Conservation (phyloP, 2,329 filamentous ascomycete species). For the Cyclaneusma minus region DNA sequence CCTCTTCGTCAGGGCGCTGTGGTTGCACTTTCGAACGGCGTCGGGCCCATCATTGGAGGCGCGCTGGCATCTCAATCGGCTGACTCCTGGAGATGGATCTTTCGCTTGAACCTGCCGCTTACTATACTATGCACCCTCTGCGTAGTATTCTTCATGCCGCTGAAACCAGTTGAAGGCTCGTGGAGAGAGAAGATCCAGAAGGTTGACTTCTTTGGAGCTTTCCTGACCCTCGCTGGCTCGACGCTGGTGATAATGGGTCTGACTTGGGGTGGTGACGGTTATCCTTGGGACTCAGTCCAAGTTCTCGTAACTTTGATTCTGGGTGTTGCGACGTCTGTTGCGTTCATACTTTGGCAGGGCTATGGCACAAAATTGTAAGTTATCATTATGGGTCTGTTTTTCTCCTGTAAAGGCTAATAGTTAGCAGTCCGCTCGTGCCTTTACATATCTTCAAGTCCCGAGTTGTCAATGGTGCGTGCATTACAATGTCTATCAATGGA, state of each 20-base stretch:
- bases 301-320: slow-evolving; percentile 35
- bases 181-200: slow-evolving; percentile 31
- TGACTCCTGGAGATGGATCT: slow-evolving; percentile 20
- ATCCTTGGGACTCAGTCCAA: slow-evolving; percentile 35
- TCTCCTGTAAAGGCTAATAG: neutral
- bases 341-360: slow-evolving; percentile 3
- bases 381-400: slow-evolving; percentile 23
- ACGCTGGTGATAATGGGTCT: slow-evolving; percentile 28
- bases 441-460: slow-evolving; percentile 36
- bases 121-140: slow-evolving; percentile 28
- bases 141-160: slow-evolving; percentile 38
- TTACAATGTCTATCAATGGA: slow-evolving; percentile 41
- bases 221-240: slow-evolving; percentile 29
- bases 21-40: slow-evolving; percentile 35
- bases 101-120: slow-evolving; percentile 31
- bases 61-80: slow-evolving; percentile 18
- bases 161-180: slow-evolving; percentile 35
- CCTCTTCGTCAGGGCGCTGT: slow-evolving; percentile 32
- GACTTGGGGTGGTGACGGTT: slow-evolving; percentile 41
- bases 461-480: slow-evolving; percentile 36
- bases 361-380: no score
- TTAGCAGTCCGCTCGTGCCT: slow-evolving; percentile 9
- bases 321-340: slow-evolving; percentile 17
- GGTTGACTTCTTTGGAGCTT: slow-evolving; percentile 4
- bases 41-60: slow-evolving; percentile 37